A percentile compares a stretch with the other conserved stretches of the same genome.
Conservation (phyloP, 331 rosid species). For the Pyrus hybrid region DNA sequence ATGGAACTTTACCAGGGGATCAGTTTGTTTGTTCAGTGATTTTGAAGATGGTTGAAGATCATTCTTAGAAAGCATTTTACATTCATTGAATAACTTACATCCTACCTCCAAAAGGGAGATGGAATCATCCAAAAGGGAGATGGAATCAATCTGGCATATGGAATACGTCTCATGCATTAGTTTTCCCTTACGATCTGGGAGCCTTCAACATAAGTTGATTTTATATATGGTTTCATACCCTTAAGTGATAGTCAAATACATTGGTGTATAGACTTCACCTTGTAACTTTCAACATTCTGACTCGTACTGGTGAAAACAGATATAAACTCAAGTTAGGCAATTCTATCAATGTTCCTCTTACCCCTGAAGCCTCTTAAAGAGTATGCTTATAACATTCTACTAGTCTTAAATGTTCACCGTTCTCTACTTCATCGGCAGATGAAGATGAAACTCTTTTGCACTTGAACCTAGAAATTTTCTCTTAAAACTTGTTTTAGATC, state of each 20-base stretch:
- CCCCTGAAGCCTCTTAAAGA: background rate
- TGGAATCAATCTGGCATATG: background rate
- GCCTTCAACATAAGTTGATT: background rate
- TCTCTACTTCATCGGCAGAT: background rate
- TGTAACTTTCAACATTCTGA: background rate
- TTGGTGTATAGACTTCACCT: background rate
- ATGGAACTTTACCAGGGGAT: background rate
- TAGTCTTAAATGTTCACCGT: background rate
- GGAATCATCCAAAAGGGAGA: too few relatives aligned
- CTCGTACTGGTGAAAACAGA: background rate
- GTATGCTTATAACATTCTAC: background rate
- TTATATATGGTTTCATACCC: background rate
- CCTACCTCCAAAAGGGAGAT: background rate
- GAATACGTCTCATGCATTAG: background rate
- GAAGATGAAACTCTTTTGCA: background rate
- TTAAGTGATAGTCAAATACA: background rate
- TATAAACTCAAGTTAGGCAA: background rate
- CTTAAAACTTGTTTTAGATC: background rate
- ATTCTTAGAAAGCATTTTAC: background rate
- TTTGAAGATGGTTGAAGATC: background rate
- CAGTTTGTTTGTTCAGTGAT: background rate
- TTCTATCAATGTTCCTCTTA: background rate
- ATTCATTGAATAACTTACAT: background rate
- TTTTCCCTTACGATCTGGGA: background rate
- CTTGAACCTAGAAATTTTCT: constrained; percentile 1